These are phyloP conservation scores for Coelastrella sp. DNA, from an alignment of 139 green algal genomes.

Conservation along the genomic window DNA sequence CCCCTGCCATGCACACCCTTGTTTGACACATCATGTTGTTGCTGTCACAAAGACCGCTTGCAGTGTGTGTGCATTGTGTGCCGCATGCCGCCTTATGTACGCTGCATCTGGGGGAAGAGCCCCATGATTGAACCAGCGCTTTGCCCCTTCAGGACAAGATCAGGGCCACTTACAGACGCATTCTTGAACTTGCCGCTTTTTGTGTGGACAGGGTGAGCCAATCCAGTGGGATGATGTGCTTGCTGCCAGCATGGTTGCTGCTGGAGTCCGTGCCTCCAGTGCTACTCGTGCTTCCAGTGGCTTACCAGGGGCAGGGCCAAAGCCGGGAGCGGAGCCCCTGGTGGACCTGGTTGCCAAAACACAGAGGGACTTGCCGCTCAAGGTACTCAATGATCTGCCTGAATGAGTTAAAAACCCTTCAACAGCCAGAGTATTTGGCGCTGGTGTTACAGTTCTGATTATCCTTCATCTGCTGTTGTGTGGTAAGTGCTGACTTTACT, in stretches of 20 bases:
- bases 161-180: too few species aligned
- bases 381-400: conserved; percentile 31
- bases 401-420: neutral
- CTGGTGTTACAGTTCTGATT: neutral
- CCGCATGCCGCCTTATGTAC: too few species aligned
- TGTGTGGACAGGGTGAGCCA: conserved; percentile 10
- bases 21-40: too few species aligned
- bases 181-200: too few species aligned
- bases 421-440: neutral
- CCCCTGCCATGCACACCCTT: too few species aligned
- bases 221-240: conserved; percentile 70
- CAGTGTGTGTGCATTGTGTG: too few species aligned
- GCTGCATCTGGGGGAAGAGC: too few species aligned
- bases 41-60: too few species aligned
- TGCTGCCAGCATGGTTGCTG: conserved; percentile 20
- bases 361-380: conserved; percentile 56
- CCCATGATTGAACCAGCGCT: too few species aligned
- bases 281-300: conserved; percentile 25
- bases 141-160: too few species aligned
- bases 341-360: conserved; percentile 58
- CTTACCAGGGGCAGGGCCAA: conserved; percentile 21
- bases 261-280: conserved; percentile 18
- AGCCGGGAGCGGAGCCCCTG: conserved; percentile 49
- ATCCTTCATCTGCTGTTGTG: neutral
- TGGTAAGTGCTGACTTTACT: neutral